Percentiles rank a stretch among this genome's conserved stretches.
Conservation (phyloP, 2,329 filamentous ascomycete genomes). For the Aspergillus hortae region DNA sequence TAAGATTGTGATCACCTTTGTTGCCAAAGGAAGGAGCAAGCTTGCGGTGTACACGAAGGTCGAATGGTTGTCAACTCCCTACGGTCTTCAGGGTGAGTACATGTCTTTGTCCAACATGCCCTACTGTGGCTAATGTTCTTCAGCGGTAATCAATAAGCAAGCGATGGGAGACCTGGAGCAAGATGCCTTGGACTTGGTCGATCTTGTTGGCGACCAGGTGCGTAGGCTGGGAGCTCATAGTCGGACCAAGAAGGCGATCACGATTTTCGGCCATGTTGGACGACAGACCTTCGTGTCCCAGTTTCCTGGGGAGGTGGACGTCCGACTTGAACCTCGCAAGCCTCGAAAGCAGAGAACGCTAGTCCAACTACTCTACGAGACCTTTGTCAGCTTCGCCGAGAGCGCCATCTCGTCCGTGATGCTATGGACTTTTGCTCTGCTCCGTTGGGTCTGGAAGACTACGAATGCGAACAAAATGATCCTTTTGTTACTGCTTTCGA, state of each 20-base stretch:
- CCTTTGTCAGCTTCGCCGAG: slow-evolving; percentile 67
- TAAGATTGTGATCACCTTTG: slow-evolving; percentile 90
- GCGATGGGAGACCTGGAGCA: slow-evolving; percentile 66
- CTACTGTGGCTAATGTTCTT: slow-evolving; percentile 7
- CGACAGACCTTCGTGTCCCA: slow-evolving; percentile 40
- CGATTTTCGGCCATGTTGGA: slow-evolving; percentile 48
- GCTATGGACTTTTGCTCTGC: slow-evolving; percentile 67
- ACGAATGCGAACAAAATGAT: slow-evolving; percentile 72
- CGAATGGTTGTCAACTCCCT: slow-evolving; percentile 73
- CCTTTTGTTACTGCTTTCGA: slow-evolving; percentile 64
- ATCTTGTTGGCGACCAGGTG: slow-evolving; percentile 50
- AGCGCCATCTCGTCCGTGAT: slow-evolving; percentile 72
- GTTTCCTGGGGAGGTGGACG: slow-evolving; percentile 32
- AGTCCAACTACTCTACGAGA: slow-evolving; percentile 69
- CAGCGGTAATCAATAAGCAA: slow-evolving; percentile 55
- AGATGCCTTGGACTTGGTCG: slow-evolving; percentile 47
- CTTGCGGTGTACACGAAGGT: slow-evolving; percentile 82
- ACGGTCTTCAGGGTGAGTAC: slow-evolving; percentile 42
- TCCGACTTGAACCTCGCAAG: slow-evolving; percentile 45
- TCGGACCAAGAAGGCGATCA: slow-evolving; percentile 47
- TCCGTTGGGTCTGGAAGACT: slow-evolving; percentile 65
- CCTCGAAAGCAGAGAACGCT: slow-evolving; percentile 60
- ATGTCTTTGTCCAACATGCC: neutral
- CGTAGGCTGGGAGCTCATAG: slow-evolving; percentile 44
- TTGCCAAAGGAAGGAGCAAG: slow-evolving; percentile 88